phyloP scores from a whole-genome alignment of 805 yeast genomes.

The Candida maris region DNA sequence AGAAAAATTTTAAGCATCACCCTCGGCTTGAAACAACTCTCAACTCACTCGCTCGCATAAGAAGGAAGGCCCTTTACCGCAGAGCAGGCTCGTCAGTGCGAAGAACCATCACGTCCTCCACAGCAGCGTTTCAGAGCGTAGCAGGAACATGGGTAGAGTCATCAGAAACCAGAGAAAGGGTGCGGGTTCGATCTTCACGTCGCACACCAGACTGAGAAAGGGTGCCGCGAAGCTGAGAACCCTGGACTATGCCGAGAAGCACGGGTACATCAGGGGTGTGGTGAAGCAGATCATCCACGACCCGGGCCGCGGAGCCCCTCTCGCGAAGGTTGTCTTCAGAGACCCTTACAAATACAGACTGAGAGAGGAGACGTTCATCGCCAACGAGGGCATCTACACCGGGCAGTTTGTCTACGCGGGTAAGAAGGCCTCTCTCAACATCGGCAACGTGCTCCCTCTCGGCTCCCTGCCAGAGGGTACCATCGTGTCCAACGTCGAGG shows the following conservation, averaged over 20 bases:
- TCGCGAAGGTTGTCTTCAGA: conserved; percentile 98
- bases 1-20: no score
- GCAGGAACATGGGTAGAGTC: conserved; percentile 96
- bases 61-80: no score
- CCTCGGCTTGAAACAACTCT: no score
- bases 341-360: conserved; percentile 98
- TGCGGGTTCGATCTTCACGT: conserved; percentile 99
- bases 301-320: conserved; percentile 99
- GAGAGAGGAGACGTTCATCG: conserved; percentile 98
- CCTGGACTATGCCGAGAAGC: conserved; percentile 98
- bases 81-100: no score
- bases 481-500: conserved; percentile 96
- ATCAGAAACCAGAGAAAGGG: conserved; percentile 99
- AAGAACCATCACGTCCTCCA: no score
- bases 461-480: conserved; percentile 99
- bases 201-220: conserved; percentile 99
- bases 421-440: conserved; percentile 94
- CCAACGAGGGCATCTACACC: conserved; percentile 99
- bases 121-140: no score
- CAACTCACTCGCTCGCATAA: no score
- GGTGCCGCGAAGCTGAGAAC: conserved; percentile 99
- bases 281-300: conserved; percentile 99
- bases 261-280: conserved; percentile 99
- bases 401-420: conserved; percentile 99
- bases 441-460: conserved; percentile 96